A percentile compares a stretch with the other conserved stretches of the same genome.
Conservation (phyloP, 805 yeast genomes). For the Cyberlindnera mrakii region DNA sequence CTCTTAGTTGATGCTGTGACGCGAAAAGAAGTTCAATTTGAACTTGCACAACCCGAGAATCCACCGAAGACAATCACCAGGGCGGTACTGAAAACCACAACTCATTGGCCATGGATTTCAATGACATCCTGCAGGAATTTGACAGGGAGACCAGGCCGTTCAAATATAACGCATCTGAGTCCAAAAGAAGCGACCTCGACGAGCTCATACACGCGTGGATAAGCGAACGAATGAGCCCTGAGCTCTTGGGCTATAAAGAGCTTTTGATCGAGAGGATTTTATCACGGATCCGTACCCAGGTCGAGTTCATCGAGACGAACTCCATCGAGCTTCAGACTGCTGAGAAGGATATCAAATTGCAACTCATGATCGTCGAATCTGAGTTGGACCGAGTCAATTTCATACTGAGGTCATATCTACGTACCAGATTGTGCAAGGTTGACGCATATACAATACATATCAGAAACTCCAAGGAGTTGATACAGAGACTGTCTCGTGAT, state of each 20-base stretch:
- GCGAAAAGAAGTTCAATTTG: background rate
- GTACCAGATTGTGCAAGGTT: constrained; percentile 64
- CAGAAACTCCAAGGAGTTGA: constrained; percentile 34
- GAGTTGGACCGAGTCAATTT: constrained; percentile 86
- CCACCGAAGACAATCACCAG: background rate
- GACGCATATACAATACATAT: constrained; percentile 64
- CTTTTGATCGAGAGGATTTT: constrained; percentile 53
- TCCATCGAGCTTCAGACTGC: constrained; percentile 68
- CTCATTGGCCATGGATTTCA: constrained; percentile 32
- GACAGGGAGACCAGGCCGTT: constrained; percentile 39
- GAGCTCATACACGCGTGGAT: constrained; percentile 64
- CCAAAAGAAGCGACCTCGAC: constrained; percentile 33
- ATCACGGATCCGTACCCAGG: constrained; percentile 56
- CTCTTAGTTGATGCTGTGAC: background rate
- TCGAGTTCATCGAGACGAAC: constrained; percentile 70
- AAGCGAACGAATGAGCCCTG: constrained; percentile 83
- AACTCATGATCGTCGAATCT: constrained; percentile 80
- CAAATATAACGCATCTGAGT: constrained; percentile 15
- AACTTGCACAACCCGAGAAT: background rate
- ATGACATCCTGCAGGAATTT: constrained; percentile 64
- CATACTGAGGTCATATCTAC: constrained; percentile 69
- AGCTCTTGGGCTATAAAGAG: constrained; percentile 68
- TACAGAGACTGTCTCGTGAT: constrained; percentile 43
- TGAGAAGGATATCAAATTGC: constrained; percentile 65
- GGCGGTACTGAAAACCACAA: background rate